Evolutionary conservation across 306 rosid species (phyloP), one percentile per base, ranked within the genome.

Genomic region (Sicyos edulis): DNA sequence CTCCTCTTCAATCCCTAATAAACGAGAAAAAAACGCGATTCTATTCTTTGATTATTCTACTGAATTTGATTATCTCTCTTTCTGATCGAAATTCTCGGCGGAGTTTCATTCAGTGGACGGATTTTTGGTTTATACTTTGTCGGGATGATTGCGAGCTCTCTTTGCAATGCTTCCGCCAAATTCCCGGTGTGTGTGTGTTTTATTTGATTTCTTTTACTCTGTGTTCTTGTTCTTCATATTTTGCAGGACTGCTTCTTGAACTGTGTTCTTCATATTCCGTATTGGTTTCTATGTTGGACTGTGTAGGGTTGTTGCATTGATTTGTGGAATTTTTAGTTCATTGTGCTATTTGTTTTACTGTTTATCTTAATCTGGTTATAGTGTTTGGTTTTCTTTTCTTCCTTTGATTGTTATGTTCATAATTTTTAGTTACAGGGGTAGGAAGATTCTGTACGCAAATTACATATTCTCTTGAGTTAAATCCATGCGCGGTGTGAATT

Each of bases 111-210:
- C 51, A 0, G 70, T 14, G 40, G 37, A 20, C 55, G 72, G 72
- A 21, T 67, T 67, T 47, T 67, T 15, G 40, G n/a, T 17, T 3
- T 4, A 19, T 4, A 65, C 53, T 65, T 42, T 10, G 20, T 67
- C 72, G 72, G 72, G n/a, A 67, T 67, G 72, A 67, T 67, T 47
- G 72, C 72, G 20, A 45, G 72, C 72, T 67, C 72, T 67, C 72
- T 67, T 47, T 67, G 72, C 21, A 67, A 67, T 67, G 72, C 72
- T 44, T 45, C 72, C 55, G 72, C 72, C 21, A 47, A 21, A 22
- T 67, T 67, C 19, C 20, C 72, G 72, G 72, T 67, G 56, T 47
- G 72, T 67, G 55, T 45, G n/a, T n/a, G n/a, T n/a, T 47, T 7
- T 54, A 10, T 67, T 45, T 67, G 11, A 11, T 47, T 47, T 12